Percentiles rank a stretch among this genome's conserved stretches.
Evolutionary conservation across 176 grass and related monocot genomes (phyloP).

Genomic region (Oryza officinalis): DNA sequence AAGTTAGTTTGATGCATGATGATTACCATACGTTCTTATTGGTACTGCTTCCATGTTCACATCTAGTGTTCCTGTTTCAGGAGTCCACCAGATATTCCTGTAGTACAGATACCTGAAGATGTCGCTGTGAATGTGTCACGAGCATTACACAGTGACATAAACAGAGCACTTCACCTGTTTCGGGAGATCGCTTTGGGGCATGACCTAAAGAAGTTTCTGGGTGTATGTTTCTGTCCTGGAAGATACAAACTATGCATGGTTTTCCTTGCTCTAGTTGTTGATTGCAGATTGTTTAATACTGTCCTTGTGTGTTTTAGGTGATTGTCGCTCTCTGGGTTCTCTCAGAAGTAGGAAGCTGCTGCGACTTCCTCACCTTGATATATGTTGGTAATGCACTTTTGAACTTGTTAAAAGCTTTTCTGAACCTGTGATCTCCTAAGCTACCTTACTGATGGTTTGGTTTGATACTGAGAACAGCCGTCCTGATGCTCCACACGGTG

Average conservation of each 20-base stretch:
- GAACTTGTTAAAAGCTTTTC: neutral
- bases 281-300: neutral
- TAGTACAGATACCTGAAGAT: constrained; percentile 73
- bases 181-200: constrained; percentile 62
- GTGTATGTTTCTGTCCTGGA: constrained; percentile 37
- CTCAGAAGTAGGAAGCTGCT: constrained; percentile 67
- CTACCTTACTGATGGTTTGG: neutral
- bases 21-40: neutral
- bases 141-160: constrained; percentile 60
- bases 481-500: constrained; percentile 68
- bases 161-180: constrained; percentile 55
- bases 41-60: neutral
- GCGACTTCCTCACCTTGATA: constrained; percentile 82
- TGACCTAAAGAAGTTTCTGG: constrained; percentile 76
- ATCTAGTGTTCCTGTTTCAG: constrained; percentile 36
- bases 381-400: constrained; percentile 68
- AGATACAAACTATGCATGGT: neutral
- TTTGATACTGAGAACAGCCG: constrained; percentile 27
- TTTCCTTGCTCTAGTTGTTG: neutral
- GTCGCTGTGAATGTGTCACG: constrained; percentile 45
- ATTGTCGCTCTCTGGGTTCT: constrained; percentile 78
- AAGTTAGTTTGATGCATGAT: constrained; percentile 39
- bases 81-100: constrained; percentile 61
- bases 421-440: neutral
- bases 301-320: constrained; percentile 40